phyloP scores from a whole-genome alignment of 2,329 filamentous ascomycete genomes.

The Coniella lustricola region DNA sequence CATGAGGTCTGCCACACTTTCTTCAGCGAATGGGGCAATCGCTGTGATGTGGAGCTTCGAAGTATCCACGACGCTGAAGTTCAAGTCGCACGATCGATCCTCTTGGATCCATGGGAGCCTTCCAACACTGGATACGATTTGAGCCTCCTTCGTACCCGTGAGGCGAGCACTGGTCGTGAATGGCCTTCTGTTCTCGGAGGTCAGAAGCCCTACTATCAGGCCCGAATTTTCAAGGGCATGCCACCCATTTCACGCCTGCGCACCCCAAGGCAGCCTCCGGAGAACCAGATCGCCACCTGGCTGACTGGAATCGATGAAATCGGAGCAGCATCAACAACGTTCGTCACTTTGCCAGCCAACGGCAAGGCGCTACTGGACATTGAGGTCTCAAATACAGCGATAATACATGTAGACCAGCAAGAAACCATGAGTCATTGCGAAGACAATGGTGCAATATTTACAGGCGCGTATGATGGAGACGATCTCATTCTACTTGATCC shows the following conservation, averaged over 20 bases:
- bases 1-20: not conserved
- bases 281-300: not conserved
- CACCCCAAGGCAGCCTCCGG: not conserved
- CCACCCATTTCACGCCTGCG: not conserved
- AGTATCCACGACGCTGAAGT: constrained; percentile 24
- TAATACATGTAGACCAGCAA: not conserved
- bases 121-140: not conserved
- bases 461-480: not conserved
- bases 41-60: constrained; percentile 21
- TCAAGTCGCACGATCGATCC: constrained; percentile 21
- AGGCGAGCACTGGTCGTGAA: no score
- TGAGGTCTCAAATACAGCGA: no score
- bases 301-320: not conserved
- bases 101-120: constrained; percentile 21
- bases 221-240: constrained; percentile 13
- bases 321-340: not conserved
- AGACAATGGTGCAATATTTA: no score
- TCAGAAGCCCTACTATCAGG: constrained; percentile 7
- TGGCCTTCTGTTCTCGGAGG: constrained; percentile 10
- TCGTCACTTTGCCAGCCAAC: not conserved
- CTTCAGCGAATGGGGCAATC: not conserved
- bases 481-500: not conserved
- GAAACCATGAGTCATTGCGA: not conserved
- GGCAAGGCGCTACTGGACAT: no score
- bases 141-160: constrained; percentile 19